Percentiles rank a stretch among this genome's conserved stretches.
These are phyloP conservation scores for Phylloboletellus chloephorus DNA, from an alignment of 1,284 basidiomycete species.

Conservation along the genomic window DNA sequence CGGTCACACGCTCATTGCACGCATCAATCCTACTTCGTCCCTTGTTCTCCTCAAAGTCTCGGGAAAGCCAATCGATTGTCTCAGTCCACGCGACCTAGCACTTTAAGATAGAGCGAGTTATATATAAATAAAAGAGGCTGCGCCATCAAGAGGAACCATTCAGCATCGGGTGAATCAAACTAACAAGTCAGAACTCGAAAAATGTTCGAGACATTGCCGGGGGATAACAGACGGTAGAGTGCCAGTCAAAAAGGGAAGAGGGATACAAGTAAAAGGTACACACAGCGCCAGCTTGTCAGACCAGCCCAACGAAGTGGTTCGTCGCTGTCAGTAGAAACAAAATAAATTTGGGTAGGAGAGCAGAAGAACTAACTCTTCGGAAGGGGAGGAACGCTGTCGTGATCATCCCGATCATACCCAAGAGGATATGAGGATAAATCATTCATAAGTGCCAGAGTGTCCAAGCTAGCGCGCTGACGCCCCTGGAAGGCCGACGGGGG, in stretches of 20 bases:
- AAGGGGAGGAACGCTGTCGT: constrained; percentile 29
- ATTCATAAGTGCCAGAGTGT: constrained; percentile 73
- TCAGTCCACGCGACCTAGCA: no score
- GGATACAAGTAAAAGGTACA: constrained; percentile 29
- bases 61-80: no score
- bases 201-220: constrained; percentile 5
- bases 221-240: constrained; percentile 7
- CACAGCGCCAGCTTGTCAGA: constrained; percentile 20
- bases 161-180: constrained; percentile 6
- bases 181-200: constrained; percentile 10
- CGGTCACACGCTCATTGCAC: constrained; percentile 8
- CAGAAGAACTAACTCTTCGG: constrained; percentile 24
- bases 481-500: constrained; percentile 27
- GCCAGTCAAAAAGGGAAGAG: constrained; percentile 12
- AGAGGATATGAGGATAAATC: constrained; percentile 77
- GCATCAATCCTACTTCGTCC: no score
- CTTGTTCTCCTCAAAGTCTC: no score
- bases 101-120: no score
- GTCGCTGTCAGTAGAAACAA: constrained; percentile 10
- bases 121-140: constrained; percentile 21
- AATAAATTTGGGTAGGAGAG: constrained; percentile 1
- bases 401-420: constrained; percentile 55
- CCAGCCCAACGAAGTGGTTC: constrained; percentile 25
- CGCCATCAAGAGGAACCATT: constrained; percentile 2
- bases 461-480: constrained; percentile 70